Conservation (phyloP, 2,329 filamentous ascomycete species). For the Penicillium sp. region DNA sequence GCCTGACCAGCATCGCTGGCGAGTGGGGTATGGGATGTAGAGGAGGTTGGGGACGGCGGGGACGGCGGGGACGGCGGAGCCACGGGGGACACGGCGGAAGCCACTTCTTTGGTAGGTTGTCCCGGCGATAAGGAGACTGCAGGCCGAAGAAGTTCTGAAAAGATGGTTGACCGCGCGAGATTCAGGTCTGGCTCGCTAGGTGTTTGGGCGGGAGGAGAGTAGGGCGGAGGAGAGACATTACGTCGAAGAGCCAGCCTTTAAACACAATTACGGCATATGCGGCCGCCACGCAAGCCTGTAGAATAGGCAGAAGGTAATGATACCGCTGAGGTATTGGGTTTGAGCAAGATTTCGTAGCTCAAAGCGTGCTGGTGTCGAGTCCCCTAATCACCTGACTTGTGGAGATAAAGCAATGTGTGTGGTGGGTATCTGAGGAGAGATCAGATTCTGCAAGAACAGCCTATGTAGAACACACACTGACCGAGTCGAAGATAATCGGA, state of each 20-base stretch:
- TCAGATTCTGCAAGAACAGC: neutral
- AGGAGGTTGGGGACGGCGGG: constrained; percentile 32
- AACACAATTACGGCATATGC: constrained; percentile 36
- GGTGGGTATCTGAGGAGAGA: neutral
- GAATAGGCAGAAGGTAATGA: neutral
- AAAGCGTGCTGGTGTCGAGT: neutral
- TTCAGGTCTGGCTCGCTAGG: constrained; percentile 28
- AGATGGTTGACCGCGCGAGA: constrained; percentile 13
- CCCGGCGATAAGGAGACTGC: constrained; percentile 10
- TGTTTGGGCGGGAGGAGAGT: constrained; percentile 28
- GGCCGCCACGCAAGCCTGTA: constrained; percentile 30
- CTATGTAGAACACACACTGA: neutral
- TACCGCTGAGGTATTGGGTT: neutral
- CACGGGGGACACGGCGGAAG: constrained; percentile 27
- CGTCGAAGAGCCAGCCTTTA: constrained; percentile 43
- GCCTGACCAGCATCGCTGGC: constrained; percentile 31
- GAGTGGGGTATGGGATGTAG: constrained; percentile 29
- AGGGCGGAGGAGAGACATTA: constrained; percentile 39
- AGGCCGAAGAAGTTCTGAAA: constrained; percentile 13
- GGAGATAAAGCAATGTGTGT: neutral
- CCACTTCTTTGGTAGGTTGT: constrained; percentile 31
- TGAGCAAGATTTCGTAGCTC: neutral
- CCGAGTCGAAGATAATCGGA: neutral
- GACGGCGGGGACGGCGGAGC: constrained; percentile 35
- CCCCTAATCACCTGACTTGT: constrained; percentile 9